Conservation (phyloP, 768 basidiomycete species). For the Arthromyces matolae region DNA sequence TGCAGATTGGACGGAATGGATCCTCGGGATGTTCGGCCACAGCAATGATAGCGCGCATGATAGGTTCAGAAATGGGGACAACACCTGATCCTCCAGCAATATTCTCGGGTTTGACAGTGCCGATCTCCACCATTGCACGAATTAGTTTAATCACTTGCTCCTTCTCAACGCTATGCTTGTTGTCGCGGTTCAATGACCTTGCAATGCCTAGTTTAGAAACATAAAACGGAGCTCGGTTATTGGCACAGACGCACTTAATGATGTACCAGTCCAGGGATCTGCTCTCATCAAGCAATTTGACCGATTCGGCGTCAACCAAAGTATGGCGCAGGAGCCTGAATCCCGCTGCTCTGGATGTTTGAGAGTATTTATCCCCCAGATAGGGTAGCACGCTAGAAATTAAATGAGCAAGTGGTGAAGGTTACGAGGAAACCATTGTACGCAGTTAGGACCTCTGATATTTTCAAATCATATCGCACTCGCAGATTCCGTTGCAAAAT, state of each 20-base stretch:
- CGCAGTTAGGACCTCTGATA: conserved; percentile 71
- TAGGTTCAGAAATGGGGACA: conserved; percentile 66
- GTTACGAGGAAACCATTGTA: conserved; percentile 39
- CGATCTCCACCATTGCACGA: conserved; percentile 75
- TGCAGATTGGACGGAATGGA: conserved; percentile 73
- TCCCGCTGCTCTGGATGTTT: conserved; percentile 72
- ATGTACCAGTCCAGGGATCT: conserved; percentile 86
- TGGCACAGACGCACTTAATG: conserved; percentile 77
- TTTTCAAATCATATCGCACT: conserved; percentile 71
- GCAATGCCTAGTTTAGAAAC: too few relatives aligned
- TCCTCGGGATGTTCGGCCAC: conserved; percentile 93
- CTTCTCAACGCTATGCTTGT: conserved; percentile 78
- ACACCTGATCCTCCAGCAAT: conserved; percentile 36
- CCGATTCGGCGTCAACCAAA: conserved; percentile 69
- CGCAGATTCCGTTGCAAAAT: conserved; percentile 68
- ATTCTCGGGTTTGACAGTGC: conserved; percentile 52
- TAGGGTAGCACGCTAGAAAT: conserved; percentile 67
- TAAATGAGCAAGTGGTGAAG: conserved; percentile 2
- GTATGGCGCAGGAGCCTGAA: conserved; percentile 82
- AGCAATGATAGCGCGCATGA: conserved; percentile 88
- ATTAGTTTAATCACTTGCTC: conserved; percentile 92
- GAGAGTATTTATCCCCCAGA: conserved; percentile 70
- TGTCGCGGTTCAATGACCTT: conserved; percentile 83
- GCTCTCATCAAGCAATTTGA: conserved; percentile 52
- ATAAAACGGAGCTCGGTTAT: too few relatives aligned